phyloP scores from a whole-genome alignment of 768 basidiomycete genomes.

The Auricularia sp. region DNA sequence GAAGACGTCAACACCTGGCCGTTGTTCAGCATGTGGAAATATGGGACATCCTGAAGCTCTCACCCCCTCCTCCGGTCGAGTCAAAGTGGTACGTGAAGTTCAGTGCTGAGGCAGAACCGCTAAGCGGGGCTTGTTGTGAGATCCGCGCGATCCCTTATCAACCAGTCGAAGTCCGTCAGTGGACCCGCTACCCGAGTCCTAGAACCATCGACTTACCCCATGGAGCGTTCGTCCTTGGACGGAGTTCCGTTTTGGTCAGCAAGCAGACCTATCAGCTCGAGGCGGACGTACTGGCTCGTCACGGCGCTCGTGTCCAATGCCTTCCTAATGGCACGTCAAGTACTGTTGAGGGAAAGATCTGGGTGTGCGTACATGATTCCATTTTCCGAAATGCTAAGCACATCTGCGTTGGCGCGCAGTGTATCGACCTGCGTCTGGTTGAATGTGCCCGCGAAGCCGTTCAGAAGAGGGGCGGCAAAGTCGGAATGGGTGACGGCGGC shows the following conservation, averaged over 20 bases:
- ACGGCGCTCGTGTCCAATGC: not conserved
- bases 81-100: conserved; percentile 16
- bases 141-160: conserved; percentile 10
- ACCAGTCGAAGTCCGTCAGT: not conserved
- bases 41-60: not conserved
- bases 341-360: not conserved
- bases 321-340: not conserved
- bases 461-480: conserved; percentile 11
- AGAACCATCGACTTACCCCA: conserved; percentile 8
- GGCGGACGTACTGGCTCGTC: conserved; percentile 2
- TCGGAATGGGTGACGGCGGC: conserved; percentile 11
- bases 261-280: not conserved
- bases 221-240: conserved; percentile 13
- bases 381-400: conserved; percentile 21
- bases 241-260: not conserved
- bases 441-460: conserved; percentile 19
- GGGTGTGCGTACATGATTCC: conserved; percentile 17
- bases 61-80: not conserved
- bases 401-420: conserved; percentile 18
- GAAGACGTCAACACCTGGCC: conserved; percentile 29
- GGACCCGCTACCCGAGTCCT: not conserved
- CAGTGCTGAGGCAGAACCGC: conserved; percentile 5
- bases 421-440: conserved; percentile 14
- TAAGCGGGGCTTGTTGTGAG: conserved; percentile 9
- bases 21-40: too few species aligned